Conservation (phyloP, 495 filamentous ascomycete genomes). For the Xylaria acuta region DNA sequence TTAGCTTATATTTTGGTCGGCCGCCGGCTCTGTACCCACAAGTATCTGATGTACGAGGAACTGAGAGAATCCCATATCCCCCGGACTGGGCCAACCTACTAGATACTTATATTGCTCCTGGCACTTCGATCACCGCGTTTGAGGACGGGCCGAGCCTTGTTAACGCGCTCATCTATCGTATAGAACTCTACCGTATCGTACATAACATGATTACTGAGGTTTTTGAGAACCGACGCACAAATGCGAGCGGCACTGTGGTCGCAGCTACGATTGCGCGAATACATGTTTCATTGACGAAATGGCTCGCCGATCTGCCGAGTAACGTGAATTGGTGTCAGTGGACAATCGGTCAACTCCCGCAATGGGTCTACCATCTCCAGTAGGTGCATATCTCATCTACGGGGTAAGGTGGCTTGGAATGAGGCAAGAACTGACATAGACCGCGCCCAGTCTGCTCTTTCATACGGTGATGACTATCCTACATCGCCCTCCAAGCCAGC, state of each 20-base stretch:
- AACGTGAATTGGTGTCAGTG: slow-evolving; percentile 45
- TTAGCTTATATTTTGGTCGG: slow-evolving; percentile 43
- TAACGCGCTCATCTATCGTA: slow-evolving; percentile 37
- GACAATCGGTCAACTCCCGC: slow-evolving; percentile 36
- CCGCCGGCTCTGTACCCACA: slow-evolving; percentile 42
- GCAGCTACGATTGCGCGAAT: slow-evolving; percentile 39
- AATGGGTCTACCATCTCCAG: slow-evolving; percentile 43
- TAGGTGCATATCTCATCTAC: slow-evolving; percentile 22
- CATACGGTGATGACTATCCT: slow-evolving; percentile 44
- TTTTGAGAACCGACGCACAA: slow-evolving; percentile 41
- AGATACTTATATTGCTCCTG: slow-evolving; percentile 37
- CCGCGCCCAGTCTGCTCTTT: slow-evolving; percentile 38
- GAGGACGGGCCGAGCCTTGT: slow-evolving; percentile 41
- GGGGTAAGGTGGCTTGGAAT: neutral
- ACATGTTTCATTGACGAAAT: slow-evolving; percentile 40
- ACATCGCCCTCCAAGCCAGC: slow-evolving; percentile 41
- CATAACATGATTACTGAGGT: slow-evolving; percentile 46
- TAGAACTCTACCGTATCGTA: slow-evolving; percentile 42
- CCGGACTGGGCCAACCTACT: slow-evolving; percentile 34
- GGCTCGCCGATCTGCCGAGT: slow-evolving; percentile 38
- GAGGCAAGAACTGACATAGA: slow-evolving; percentile 5
- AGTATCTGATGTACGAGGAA: slow-evolving; percentile 43
- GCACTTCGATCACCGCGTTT: slow-evolving; percentile 36
- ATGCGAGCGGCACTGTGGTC: slow-evolving; percentile 34
- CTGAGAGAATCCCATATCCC: slow-evolving; percentile 38